A percentile compares a stretch with the other conserved stretches of the same genome.
phyloP scores from a whole-genome alignment of 768 basidiomycete species.

The Auriscalpium orientale region DNA sequence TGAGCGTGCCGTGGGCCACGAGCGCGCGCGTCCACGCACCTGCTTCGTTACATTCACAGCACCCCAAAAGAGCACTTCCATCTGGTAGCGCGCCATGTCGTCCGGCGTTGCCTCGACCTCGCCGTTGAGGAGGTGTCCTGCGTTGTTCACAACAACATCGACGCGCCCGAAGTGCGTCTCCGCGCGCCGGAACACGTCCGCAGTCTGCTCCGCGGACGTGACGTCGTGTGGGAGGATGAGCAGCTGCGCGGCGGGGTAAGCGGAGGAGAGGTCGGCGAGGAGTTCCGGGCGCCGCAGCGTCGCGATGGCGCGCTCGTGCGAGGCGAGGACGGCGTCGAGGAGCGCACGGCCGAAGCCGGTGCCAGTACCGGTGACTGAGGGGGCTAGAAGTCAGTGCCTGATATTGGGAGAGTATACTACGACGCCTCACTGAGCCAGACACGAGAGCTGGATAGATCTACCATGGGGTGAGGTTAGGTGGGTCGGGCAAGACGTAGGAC shows the following conservation, averaged over 20 bases:
- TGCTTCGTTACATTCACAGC: not conserved
- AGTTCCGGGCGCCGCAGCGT: not conserved
- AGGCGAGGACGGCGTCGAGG: not conserved
- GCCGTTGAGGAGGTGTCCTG: not conserved
- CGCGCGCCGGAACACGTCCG: not conserved
- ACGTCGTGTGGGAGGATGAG: not conserved
- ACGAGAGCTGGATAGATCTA: not conserved
- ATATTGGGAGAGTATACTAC: not conserved
- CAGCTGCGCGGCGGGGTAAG: not conserved
- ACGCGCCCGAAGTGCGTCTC: not conserved
- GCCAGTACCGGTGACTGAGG: not conserved
- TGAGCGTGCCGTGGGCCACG: too few relatives aligned
- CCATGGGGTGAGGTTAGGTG: not conserved
- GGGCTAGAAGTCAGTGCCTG: too few relatives aligned
- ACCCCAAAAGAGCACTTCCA: conserved; percentile 2
- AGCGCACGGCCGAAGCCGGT: not conserved
- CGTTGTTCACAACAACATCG: conserved; percentile 4
- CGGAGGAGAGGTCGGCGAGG: not conserved
- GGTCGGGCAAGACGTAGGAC: too few relatives aligned
- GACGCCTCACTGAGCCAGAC: not conserved
- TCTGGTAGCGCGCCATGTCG: not conserved
- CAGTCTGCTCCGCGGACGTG: not conserved
- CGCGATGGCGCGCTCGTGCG: not conserved
- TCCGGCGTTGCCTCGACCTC: conserved; percentile 3
- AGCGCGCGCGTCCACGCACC: not conserved